These are phyloP conservation scores for Fusarium aywerte DNA, from an alignment of 2,329 filamentous ascomycete genomes.

Conservation along the genomic window DNA sequence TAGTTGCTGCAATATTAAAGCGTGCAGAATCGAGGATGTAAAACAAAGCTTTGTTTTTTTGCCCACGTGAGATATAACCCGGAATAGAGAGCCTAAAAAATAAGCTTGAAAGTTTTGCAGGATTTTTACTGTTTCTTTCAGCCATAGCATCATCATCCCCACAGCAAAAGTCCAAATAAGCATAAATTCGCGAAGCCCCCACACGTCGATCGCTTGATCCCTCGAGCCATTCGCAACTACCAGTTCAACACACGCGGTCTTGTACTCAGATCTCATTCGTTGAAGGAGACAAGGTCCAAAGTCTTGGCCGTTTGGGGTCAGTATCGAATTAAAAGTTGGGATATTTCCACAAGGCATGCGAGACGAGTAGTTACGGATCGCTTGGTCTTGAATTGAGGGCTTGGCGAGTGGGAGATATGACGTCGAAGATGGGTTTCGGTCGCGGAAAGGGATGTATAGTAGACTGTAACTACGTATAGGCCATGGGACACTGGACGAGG, in stretches of 20 bases:
- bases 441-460: no score
- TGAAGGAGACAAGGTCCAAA: rapidly evolving
- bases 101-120: not conserved
- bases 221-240: not conserved
- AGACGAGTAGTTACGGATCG: no score
- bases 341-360: no score
- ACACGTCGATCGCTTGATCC: not conserved
- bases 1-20: not conserved
- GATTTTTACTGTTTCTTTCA: not conserved
- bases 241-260: not conserved
- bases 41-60: no score
- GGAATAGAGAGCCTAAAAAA: not conserved
- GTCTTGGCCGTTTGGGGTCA: not conserved
- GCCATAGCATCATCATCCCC: not conserved
- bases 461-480: no score
- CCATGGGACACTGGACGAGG: no score
- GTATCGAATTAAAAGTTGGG: not conserved
- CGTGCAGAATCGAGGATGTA: not conserved
- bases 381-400: not conserved
- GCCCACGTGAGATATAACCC: not conserved
- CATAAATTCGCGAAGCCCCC: slow-evolving; percentile 2
- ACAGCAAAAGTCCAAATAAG: not conserved
- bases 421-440: no score
- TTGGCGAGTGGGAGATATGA: not conserved
- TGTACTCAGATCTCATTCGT: not conserved